Evolutionary conservation across 1,284 basidiomycete species (phyloP).

Genomic region (Ustilago esculenta): DNA sequence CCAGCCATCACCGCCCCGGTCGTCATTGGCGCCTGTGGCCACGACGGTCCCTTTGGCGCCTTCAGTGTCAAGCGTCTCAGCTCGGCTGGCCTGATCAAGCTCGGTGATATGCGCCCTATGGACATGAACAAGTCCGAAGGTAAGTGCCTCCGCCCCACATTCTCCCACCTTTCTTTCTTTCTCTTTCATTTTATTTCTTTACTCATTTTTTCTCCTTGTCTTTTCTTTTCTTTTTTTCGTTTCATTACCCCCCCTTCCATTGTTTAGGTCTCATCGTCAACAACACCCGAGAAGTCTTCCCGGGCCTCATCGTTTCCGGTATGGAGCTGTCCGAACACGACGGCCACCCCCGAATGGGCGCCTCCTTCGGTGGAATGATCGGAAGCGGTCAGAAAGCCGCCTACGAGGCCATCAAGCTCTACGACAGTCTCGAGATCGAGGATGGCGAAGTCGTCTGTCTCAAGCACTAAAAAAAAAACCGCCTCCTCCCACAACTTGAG

Average conservation of each 20-base stretch:
- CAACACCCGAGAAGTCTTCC: constrained; percentile 80
- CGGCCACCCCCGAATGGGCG: constrained; percentile 75
- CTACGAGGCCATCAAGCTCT: constrained; percentile 76
- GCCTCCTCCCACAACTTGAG: too few species aligned
- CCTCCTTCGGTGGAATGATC: constrained; percentile 81
- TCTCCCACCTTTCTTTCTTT: background rate
- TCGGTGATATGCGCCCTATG: constrained; percentile 78
- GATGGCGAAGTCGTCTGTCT: constrained; percentile 73
- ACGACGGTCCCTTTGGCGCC: constrained; percentile 85
- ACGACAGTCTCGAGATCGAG: constrained; percentile 73
- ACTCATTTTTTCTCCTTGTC: background rate
- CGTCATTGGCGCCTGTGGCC: constrained; percentile 73
- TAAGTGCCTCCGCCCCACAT: constrained; percentile 6
- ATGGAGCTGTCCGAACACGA: constrained; percentile 88
- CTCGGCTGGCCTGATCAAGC: constrained; percentile 77
- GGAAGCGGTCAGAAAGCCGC: constrained; percentile 81
- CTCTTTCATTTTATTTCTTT: background rate
- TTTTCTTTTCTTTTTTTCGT: constrained; percentile 1
- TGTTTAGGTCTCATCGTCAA: constrained; percentile 64
- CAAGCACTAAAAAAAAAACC: constrained; percentile 17
- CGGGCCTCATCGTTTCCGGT: constrained; percentile 78
- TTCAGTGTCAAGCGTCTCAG: constrained; percentile 85
- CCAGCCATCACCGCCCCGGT: constrained; percentile 70
- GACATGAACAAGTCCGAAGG: constrained; percentile 62
- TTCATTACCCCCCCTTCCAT: background rate